Evolutionary conservation across 2,329 filamentous ascomycete genomes (phyloP).

Genomic region (Karstenula rhodostoma): DNA sequence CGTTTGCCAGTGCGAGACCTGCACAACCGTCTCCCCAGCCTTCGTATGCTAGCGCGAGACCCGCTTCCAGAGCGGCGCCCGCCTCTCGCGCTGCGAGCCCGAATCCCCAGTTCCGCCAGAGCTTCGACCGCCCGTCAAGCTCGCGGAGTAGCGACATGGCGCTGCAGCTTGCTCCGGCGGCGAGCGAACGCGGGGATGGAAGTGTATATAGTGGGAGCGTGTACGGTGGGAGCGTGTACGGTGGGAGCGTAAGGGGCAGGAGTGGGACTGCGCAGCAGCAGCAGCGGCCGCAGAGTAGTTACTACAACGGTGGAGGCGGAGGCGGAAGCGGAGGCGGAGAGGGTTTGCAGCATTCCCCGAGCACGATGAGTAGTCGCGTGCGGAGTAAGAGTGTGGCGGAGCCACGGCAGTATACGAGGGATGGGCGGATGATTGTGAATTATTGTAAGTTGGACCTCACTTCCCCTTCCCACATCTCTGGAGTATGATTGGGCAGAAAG

Average conservation of each 20-base stretch:
- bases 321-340: conserved; percentile 37
- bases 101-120: conserved; percentile 59
- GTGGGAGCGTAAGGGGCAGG: conserved; percentile 50
- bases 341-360: conserved; percentile 39
- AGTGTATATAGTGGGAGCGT: conserved; percentile 48
- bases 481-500: neutral
- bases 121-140: conserved; percentile 60
- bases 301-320: conserved; percentile 49
- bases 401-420: conserved; percentile 81
- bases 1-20: too few relatives aligned
- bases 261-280: conserved; percentile 21
- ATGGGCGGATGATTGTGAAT: conserved; percentile 87
- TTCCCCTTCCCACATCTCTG: too few relatives aligned
- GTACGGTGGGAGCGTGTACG: conserved; percentile 48
- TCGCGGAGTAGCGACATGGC: conserved; percentile 54
- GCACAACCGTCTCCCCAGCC: conserved; percentile 57
- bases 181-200: conserved; percentile 47
- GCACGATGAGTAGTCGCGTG: conserved; percentile 53
- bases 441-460: conserved; percentile 76
- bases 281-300: conserved; percentile 54
- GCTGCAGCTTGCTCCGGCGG: conserved; percentile 53
- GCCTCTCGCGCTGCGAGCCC: conserved; percentile 59
- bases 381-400: conserved; percentile 89
- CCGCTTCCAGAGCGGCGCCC: conserved; percentile 42
- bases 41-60: conserved; percentile 37